Base-by-base conservation (phyloP, 768 basidiomycete species). In the Amanita rimosa region DNA sequence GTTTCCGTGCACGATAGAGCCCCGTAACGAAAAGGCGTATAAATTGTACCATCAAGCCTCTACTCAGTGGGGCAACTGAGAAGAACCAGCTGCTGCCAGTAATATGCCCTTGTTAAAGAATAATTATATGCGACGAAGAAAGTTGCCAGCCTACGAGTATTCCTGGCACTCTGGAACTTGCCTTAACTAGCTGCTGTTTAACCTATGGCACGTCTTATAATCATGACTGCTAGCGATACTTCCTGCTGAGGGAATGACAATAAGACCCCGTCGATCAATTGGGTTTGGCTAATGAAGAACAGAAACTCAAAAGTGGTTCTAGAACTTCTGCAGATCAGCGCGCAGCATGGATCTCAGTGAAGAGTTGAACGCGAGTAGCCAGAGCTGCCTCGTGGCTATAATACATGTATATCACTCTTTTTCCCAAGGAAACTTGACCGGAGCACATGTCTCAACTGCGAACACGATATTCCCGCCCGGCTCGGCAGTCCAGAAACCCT, bases 1-100 rank as follows among this genome's bases (percentile, higher is more conserved):
- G 38, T 77, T 77, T 59, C 58, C 49, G 33, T 78, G 73, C 53
- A 55, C 57, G 43, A 74, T 79, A 48, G 65, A 58, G 36, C 70
- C 75, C 29, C 73, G 76, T 46, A 68, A 63, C 38, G 58, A 62
- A 41, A 62, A 47, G 53, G 61, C 19, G 36, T 57, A 10, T 46
- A 49, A 31, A 57, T 68, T 50, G 60, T 69, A 46, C 24, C 33
- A 33, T 16, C 48, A 49, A 34, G 40, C 31, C 16, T 48, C 33
- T 16, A 3, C 48, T 17, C 41, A 43, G 21, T 43, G 48, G 48
- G 33, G 48, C 19, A 34, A 26, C 6, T 49, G 29, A 41, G 7
- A 1, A 27, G 6, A 16, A 21, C 6, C 31, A 13, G 26, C 11
- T 17, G n/a, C 14, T n/a, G n/a, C n/a, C n/a, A n/a, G 39, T 22